Conservation (phyloP, 495 filamentous ascomycete species). For the Penicillium malachiteum region DNA sequence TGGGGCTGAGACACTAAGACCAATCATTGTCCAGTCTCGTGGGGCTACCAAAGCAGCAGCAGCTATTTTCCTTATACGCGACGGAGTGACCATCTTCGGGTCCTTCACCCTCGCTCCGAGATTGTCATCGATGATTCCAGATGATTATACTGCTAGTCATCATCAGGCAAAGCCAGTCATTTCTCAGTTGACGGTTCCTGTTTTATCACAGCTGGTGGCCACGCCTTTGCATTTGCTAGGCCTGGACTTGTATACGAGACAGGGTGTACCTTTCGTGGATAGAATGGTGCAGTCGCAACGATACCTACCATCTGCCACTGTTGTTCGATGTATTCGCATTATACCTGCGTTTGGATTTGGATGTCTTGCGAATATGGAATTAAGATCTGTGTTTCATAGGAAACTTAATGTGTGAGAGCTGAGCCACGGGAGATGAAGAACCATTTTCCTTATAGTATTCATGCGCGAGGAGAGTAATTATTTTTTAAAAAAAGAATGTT, state of each 20-base stretch:
- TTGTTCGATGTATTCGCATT: slow-evolving; percentile 31
- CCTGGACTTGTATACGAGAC: slow-evolving; percentile 34
- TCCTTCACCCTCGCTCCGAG: slow-evolving; percentile 35
- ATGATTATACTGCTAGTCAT: slow-evolving; percentile 17
- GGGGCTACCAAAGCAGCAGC: slow-evolving; percentile 21
- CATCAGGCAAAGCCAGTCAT: slow-evolving; percentile 29
- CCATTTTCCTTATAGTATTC: too few species aligned
- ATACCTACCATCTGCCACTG: slow-evolving; percentile 27
- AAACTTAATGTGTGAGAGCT: slow-evolving; percentile 10
- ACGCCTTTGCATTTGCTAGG: slow-evolving; percentile 37
- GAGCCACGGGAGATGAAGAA: neutral
- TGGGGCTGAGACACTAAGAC: neutral
- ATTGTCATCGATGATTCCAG: slow-evolving; percentile 24
- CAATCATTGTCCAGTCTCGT: slow-evolving; percentile 10
- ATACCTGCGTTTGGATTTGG: slow-evolving; percentile 41
- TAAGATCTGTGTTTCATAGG: slow-evolving; percentile 25
- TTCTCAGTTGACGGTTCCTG: slow-evolving; percentile 34
- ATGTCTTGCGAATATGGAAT: slow-evolving; percentile 29
- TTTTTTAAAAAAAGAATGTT: neutral
- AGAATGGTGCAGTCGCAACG: slow-evolving; percentile 22
- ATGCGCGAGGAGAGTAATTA: neutral
- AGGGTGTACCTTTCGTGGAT: slow-evolving; percentile 19
- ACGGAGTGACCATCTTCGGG: slow-evolving; percentile 38
- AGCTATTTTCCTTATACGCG: slow-evolving; percentile 53
- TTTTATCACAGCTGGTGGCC: slow-evolving; percentile 32